Conservation (phyloP, 306 rosid genomes). For the Elaeagnus macrophylla region DNA sequence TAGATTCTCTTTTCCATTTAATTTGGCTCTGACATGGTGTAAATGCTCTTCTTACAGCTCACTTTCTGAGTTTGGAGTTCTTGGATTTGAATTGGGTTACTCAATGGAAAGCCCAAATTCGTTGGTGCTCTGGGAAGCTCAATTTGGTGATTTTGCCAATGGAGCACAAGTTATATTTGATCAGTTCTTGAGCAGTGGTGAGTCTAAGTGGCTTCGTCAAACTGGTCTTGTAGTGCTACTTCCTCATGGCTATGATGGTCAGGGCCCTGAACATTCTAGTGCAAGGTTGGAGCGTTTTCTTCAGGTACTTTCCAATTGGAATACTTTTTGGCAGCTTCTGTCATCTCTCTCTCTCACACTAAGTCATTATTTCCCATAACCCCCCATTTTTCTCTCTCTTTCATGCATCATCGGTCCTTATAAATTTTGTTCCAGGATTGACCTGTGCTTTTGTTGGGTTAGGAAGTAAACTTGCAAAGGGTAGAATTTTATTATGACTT, state of each 20-base stretch:
- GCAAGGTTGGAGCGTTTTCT: slow-evolving; percentile 87
- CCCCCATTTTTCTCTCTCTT: not conserved
- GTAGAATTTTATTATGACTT: not conserved
- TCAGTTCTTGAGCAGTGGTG: slow-evolving; percentile 89
- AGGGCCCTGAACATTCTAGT: slow-evolving; percentile 99
- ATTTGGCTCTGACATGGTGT: slow-evolving; percentile 13
- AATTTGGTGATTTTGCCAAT: slow-evolving; percentile 94
- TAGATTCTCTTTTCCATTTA: slow-evolving; percentile 8
- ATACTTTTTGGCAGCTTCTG: not conserved
- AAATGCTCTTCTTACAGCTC: slow-evolving; percentile 46
- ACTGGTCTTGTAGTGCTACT: slow-evolving; percentile 86
- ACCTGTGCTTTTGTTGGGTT: not conserved
- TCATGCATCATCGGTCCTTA: no score
- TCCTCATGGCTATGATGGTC: slow-evolving; percentile 98
- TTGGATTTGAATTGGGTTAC: slow-evolving; percentile 96
- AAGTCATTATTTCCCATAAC: not conserved
- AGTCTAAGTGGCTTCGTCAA: slow-evolving; percentile 96
- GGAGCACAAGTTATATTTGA: slow-evolving; percentile 97
- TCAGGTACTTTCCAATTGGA: slow-evolving; percentile 42
- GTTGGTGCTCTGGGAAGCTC: slow-evolving; percentile 96
- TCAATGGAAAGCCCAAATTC: slow-evolving; percentile 97
- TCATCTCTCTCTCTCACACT: not conserved
- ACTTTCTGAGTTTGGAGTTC: slow-evolving; percentile 91
- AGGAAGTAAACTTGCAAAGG: not conserved
- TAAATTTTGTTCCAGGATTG: not conserved